Evolutionary conservation across 202 grass and related monocot species (phyloP), one percentile per base, ranked within the genome.

Genomic region (Digitaria exilis): DNA sequence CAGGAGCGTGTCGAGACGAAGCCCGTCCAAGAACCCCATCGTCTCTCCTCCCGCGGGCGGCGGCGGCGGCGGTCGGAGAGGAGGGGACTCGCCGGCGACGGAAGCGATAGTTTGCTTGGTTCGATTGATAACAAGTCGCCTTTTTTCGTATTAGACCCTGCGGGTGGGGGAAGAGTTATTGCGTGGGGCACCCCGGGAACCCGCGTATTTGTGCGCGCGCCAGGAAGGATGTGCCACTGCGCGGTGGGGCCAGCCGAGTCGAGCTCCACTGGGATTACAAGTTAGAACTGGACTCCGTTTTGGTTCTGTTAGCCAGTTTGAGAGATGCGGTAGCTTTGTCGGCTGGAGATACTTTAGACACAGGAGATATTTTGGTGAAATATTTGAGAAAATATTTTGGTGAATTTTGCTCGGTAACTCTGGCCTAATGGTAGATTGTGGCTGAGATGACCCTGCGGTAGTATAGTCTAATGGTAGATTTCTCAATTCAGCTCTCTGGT

Each of bases 1-100:
- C 78, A 98, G 61, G 48, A 90, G 73, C 35, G 76, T 89, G 69
- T 60, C 68, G 25, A 87, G 58, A 16, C 78, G 86, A 3, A 95
- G 74, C 18, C 76, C 81, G 52, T 79, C 80, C 29, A 84, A 42
- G 10, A 93, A 64, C 43, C 84, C 82, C 94, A 97, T 97, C 73
- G 76, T 41, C 55, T 29, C 37, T 65, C 16, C 55, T 49, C 44
- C 4, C 69, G 78, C 71, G 43, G 72, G 72, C 24, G 73, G 24
- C 10, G 4, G 83, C 24, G 73, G 71, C 74, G 75, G 32, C 28
- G 34, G 16, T 18, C 5, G 34, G 64, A 18, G 50, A 49, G 56
- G 4, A 72, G 28, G 35, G 10, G 71, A 32, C 29, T 51, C 69
- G 46, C 77, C 77, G 77, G 49, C 65, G 49, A 41, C 44, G 37